Conservation (phyloP, 148 eudicot species). For the Dysphania ambrosioides region DNA sequence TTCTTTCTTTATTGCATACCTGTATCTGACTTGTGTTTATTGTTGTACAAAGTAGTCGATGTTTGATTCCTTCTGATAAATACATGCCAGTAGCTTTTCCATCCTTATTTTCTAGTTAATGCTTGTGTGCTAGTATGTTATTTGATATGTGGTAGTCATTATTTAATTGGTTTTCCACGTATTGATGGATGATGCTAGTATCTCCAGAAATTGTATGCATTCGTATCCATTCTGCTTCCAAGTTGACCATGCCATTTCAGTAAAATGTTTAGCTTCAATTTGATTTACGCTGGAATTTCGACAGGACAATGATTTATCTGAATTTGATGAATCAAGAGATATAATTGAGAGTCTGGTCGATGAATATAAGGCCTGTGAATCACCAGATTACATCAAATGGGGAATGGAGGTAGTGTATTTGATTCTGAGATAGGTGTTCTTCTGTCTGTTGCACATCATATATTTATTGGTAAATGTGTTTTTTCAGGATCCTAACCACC, state of each 20-base stretch:
- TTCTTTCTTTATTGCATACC: neutral
- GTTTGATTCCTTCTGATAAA: neutral
- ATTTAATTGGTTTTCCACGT: neutral
- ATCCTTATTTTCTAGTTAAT: neutral
- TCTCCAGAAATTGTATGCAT: neutral
- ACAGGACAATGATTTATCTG: constrained; percentile 98
- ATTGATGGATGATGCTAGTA: neutral
- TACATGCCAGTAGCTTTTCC: neutral
- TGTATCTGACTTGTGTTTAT: neutral
- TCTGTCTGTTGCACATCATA: constrained; percentile 1
- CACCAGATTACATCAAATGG: constrained; percentile 99
- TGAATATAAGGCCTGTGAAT: constrained; percentile 99
- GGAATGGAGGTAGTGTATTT: constrained; percentile 79
- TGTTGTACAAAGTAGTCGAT: neutral
- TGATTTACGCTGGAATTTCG: constrained; percentile 22
- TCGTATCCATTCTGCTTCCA: neutral
- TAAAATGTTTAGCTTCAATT: neutral
- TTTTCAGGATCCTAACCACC: constrained; percentile 73
- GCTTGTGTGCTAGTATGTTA: neutral
- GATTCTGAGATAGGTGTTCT: neutral
- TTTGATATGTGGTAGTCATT: neutral
- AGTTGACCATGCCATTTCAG: neutral
- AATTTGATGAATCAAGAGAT: constrained; percentile 96
- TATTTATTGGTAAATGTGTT: neutral
- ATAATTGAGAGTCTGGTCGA: constrained; percentile 90